Conservation (phyloP, 2,329 filamentous ascomycete genomes). For the Claviceps arundinis region DNA sequence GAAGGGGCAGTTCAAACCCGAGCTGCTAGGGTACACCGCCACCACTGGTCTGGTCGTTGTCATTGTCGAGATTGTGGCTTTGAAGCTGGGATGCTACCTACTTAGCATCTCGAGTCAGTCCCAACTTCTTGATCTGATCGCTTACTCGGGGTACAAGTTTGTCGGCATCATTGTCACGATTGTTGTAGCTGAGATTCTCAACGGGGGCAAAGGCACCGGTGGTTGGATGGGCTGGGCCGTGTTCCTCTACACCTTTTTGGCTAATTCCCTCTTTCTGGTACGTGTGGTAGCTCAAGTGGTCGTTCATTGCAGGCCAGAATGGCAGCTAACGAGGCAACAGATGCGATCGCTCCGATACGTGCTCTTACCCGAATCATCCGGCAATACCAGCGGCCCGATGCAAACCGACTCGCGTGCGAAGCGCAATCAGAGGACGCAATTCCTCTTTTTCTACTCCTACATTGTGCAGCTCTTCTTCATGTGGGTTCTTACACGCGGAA, state of each 20-base stretch:
- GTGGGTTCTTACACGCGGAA: slow-evolving; percentile 50
- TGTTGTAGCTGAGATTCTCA: slow-evolving; percentile 63
- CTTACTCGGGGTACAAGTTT: slow-evolving; percentile 97
- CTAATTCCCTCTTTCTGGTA: slow-evolving; percentile 92
- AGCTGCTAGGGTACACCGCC: slow-evolving; percentile 80
- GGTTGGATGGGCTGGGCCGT: slow-evolving; percentile 81
- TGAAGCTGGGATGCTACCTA: slow-evolving; percentile 89
- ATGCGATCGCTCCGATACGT: slow-evolving; percentile 94
- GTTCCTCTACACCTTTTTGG: slow-evolving; percentile 83
- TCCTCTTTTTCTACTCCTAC: slow-evolving; percentile 89
- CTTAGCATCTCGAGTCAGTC: slow-evolving; percentile 88
- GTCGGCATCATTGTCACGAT: slow-evolving; percentile 91
- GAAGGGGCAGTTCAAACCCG: slow-evolving; percentile 83
- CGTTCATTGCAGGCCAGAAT: too few species aligned
- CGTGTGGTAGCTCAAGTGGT: slow-evolving; percentile 17
- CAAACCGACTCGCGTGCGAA: slow-evolving; percentile 68
- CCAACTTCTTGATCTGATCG: slow-evolving; percentile 84
- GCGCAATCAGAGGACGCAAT: slow-evolving; percentile 77
- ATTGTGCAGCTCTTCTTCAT: slow-evolving; percentile 89
- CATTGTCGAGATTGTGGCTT: slow-evolving; percentile 71
- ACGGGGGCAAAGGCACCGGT: slow-evolving; percentile 66
- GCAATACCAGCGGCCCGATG: slow-evolving; percentile 51
- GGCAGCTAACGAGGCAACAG: slow-evolving; percentile 27
- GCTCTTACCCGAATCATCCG: slow-evolving; percentile 69
- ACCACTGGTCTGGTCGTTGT: slow-evolving; percentile 74